Conservation (phyloP, 371 early-diverging fungal species). For the Phascolomyces articulosus region DNA sequence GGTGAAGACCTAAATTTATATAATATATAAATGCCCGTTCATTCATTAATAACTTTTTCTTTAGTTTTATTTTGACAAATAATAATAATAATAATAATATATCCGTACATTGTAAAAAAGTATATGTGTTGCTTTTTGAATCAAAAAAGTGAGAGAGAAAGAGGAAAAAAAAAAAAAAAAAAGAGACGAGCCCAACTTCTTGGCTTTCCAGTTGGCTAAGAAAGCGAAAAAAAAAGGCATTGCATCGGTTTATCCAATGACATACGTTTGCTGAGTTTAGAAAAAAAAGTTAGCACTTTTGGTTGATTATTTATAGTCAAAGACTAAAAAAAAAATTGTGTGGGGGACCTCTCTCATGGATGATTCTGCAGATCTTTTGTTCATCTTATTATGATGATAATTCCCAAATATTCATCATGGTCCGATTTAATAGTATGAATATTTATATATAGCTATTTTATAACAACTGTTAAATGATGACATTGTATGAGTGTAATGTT, state of each 20-base stretch:
- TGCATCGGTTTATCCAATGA: neutral
- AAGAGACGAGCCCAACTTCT: neutral
- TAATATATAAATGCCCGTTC: neutral
- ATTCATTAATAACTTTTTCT: neutral
- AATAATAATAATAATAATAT: too few relatives aligned
- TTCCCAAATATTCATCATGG: too few relatives aligned
- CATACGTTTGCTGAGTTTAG: neutral
- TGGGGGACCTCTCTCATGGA: too few relatives aligned
- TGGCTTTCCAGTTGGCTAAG: neutral
- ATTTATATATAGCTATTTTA: too few relatives aligned
- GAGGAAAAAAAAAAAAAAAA: neutral
- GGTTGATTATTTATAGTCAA: too few relatives aligned
- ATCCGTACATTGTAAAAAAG: neutral
- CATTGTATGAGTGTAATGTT: too few relatives aligned
- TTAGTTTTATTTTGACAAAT: too few relatives aligned
- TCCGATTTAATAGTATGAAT: too few relatives aligned
- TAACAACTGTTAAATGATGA: too few relatives aligned
- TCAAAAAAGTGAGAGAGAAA: neutral
- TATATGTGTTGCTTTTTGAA: neutral
- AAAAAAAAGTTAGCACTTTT: neutral
- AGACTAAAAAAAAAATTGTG: too few relatives aligned
- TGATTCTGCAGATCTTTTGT: too few relatives aligned
- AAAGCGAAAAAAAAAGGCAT: neutral
- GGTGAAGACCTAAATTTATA: constrained; percentile 39
- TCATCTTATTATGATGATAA: too few relatives aligned